phyloP scores from a whole-genome alignment of 2,329 filamentous ascomycete species.

The Apiospora malaysiana region DNA sequence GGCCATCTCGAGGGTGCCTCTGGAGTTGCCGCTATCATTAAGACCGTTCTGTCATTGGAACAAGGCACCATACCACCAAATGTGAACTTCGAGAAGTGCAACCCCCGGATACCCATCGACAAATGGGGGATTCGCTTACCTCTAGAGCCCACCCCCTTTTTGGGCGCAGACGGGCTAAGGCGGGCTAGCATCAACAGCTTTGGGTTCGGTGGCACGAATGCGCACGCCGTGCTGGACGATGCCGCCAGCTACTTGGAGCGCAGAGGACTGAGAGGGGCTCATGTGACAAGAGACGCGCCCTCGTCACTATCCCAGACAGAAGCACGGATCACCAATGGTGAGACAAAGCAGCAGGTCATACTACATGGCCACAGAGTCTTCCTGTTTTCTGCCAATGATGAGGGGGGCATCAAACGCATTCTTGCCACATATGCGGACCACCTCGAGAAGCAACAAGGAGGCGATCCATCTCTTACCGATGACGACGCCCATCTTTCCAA shows the following conservation, averaged over 20 bases:
- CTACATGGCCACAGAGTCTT: not conserved
- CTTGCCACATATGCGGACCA: not conserved
- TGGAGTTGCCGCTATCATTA: constrained; percentile 33
- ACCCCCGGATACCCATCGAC: constrained; percentile 40
- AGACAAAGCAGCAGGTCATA: constrained; percentile 13
- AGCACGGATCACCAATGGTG: not conserved
- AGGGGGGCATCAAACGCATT: constrained; percentile 10
- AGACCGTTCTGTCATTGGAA: constrained; percentile 34
- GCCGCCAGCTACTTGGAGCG: constrained; percentile 36
- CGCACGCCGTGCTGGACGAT: constrained; percentile 42
- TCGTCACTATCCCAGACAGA: constrained; percentile 18
- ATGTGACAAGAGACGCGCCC: constrained; percentile 28
- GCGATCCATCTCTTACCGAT: not conserved
- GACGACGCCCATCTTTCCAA: not conserved
- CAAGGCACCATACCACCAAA: constrained; percentile 40
- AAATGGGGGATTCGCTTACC: constrained; percentile 33
- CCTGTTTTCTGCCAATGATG: constrained; percentile 13
- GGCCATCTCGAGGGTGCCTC: constrained; percentile 41
- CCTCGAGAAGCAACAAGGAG: not conserved
- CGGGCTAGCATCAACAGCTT: constrained; percentile 41
- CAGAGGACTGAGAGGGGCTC: constrained; percentile 32
- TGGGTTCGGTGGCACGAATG: constrained; percentile 43
- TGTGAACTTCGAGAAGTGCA: constrained; percentile 41
- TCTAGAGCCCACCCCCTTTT: constrained; percentile 33
- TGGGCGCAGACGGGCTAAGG: constrained; percentile 24